phyloP scores from a whole-genome alignment of 2,329 filamentous ascomycete genomes.

The Zasmidium cellare region DNA sequence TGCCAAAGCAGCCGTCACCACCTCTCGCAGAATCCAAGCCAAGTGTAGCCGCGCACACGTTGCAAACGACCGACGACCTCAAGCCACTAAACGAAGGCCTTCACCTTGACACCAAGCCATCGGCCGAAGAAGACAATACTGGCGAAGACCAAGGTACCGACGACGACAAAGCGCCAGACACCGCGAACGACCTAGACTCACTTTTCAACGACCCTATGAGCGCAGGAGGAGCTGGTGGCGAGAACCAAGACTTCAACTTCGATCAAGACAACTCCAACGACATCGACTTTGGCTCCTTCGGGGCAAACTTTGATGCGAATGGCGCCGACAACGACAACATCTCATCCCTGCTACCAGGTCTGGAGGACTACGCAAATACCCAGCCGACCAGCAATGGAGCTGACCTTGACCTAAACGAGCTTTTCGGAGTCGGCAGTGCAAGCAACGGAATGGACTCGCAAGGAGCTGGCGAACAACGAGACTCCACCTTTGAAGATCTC shows the following conservation, averaged over 20 bases:
- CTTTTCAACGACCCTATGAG: slow-evolving; percentile 34
- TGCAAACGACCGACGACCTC: slow-evolving; percentile 1
- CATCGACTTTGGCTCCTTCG: slow-evolving; percentile 38
- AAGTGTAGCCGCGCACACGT: neutral
- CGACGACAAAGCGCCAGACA: slow-evolving; percentile 29
- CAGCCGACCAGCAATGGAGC: slow-evolving; percentile 18
- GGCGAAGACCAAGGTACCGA: slow-evolving; percentile 12
- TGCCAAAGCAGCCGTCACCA: neutral
- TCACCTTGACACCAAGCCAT: slow-evolving; percentile 3
- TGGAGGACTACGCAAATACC: slow-evolving; percentile 43
- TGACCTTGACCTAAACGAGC: slow-evolving; percentile 29
- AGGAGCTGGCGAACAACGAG: slow-evolving; percentile 20
- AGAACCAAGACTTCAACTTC: slow-evolving; percentile 22
- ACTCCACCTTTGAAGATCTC: slow-evolving; percentile 36
- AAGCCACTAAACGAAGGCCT: neutral
- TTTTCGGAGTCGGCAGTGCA: slow-evolving; percentile 23
- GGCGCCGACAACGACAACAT: slow-evolving; percentile 34
- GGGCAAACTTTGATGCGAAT: slow-evolving; percentile 18
- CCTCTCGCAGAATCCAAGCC: neutral
- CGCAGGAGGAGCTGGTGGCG: slow-evolving; percentile 1
- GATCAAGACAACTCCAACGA: slow-evolving; percentile 20
- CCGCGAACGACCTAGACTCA: slow-evolving; percentile 36
- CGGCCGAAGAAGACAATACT: neutral
- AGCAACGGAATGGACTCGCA: slow-evolving; percentile 17
- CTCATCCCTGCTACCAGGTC: slow-evolving; percentile 40